Evolutionary conservation across 495 filamentous ascomycete genomes (phyloP), one percentile per base, ranked within the genome.

Genomic region (Lineolata rhizophorae): DNA sequence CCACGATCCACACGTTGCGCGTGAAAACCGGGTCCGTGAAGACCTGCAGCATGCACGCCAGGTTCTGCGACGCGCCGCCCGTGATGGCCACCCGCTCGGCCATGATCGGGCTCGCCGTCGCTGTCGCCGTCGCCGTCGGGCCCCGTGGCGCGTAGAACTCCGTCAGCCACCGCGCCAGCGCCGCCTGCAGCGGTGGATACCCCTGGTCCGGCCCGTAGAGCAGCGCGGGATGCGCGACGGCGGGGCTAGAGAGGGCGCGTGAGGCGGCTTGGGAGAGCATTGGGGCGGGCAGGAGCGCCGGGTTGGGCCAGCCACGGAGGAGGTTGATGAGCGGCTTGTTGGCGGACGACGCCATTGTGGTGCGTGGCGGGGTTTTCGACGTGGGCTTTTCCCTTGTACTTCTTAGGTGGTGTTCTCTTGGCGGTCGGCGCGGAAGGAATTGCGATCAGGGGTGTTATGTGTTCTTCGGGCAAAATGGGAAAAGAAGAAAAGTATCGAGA

Each of bases 21-120:
- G 83, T 92, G 43, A 72, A 76, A 2, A 56, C 47, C 0, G 80
- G 76, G 44, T 90, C 82, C 0, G 80, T 76, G 38, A 74, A 91
- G 12, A 70, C 66, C 43, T 69, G 62, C 18, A 94, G 54, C 2
- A 83, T 51, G 38, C 62, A 70, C 1, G 72, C 76, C 5, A 92
- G 51, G 43, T 67, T 76, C 51, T 85, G 79, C 31, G 61, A 70
- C 2, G 84, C 84, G 10, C 70, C 84, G 20, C 78, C 73, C 0
- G 82, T 79, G 44, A 94, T 73, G 49, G 70, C 74, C 28, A 92
- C 74, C 27, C 79, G 60, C 3, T 66, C 58, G n/a, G 29, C 2
- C 1, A 30, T 26, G 27, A 40, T 33, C 22, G 1, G 29, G 15
- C 10, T 15, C 5, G 3, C 13, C 18, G 17, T 17, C 18, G 18